phyloP scores from a whole-genome alignment of 768 basidiomycete species.

The Macrolepiota fuliginosa region DNA sequence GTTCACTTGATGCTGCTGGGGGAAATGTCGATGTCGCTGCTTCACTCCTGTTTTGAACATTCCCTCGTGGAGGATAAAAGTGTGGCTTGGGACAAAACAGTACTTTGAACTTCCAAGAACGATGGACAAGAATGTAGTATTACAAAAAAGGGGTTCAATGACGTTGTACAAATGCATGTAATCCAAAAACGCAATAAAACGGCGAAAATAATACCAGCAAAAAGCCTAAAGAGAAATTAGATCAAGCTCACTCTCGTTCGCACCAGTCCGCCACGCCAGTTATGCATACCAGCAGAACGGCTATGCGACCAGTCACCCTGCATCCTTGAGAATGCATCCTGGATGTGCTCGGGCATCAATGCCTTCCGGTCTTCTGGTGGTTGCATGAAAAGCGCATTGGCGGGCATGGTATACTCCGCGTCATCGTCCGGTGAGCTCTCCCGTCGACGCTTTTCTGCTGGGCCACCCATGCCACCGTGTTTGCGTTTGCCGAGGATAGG shows the following conservation, averaged over 20 bases:
- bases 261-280: constrained; percentile 85
- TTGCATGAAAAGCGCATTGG: constrained; percentile 74
- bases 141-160: constrained; percentile 12
- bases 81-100: not conserved
- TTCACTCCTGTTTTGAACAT: constrained; percentile 71
- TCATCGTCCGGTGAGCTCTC: constrained; percentile 64
- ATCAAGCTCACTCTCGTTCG: constrained; percentile 81
- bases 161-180: constrained; percentile 21
- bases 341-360: constrained; percentile 80
- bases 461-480: constrained; percentile 40
- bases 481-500: constrained; percentile 73
- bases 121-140: not conserved
- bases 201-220: constrained; percentile 16
- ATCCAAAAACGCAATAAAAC: constrained; percentile 20
- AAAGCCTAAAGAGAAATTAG: constrained; percentile 29
- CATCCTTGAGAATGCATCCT: constrained; percentile 89
- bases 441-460: constrained; percentile 51
- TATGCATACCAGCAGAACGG: constrained; percentile 83
- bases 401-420: constrained; percentile 59
- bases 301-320: constrained; percentile 81
- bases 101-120: not conserved
- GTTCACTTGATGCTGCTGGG: constrained; percentile 70
- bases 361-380: constrained; percentile 81
- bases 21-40: constrained; percentile 91
- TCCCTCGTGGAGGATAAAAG: not conserved